Base-by-base conservation (phyloP, 2,329 filamentous ascomycete species). In the Lasiodiplodia hormozganensis region DNA sequence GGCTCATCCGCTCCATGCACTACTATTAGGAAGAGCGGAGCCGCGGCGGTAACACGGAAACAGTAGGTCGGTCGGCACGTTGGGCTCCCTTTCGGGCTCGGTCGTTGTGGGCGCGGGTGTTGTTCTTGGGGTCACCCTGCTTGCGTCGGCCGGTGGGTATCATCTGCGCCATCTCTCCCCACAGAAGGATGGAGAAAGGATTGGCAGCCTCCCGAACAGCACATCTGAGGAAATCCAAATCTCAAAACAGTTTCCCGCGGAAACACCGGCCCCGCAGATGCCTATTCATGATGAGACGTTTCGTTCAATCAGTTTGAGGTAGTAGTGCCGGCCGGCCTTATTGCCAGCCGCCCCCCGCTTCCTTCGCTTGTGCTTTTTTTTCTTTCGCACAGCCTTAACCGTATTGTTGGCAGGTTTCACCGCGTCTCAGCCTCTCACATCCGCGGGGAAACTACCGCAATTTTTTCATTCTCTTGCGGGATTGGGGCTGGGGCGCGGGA, bases 391-490 rank as follows among this genome's bases (percentile, higher is more conserved):
- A 47, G 23, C 40, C 23, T 51, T 64, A 31, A 10, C 25, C 28
- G 28, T 28, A 43, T 10, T n/a, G 40, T 10, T 47, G 18, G 40
- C 18, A 47, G 7, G 52, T 52, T 64, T 64, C 60, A 52, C 25
- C 43, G 21, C 36, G 60, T 64, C 60, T 64, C 60, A 64, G 28
- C 28, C 47, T 52, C 60, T 34, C 43, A 34, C 54, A 36, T 28
- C 11, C 23, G 23, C 25, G 28, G 28, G 28, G 28, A 28, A 28
- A 28, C 28, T 28, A 6, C 28, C 28, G 28, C 28, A 14, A 18
- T 28, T 53, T 28, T 53, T 23, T 31, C 28, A 8, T 47, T n/a
- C 8, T 47, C 12, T 43, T 8, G 40, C 6, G 18, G 40, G 40
- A 16, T 47, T 47, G 40, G 40, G 16, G 40, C 16, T 28, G 28